Evolutionary conservation across 1,139 yeast genomes (phyloP), one percentile per base, ranked within the genome.

Genomic region (Hemisphaericaspora xylofermentans): DNA sequence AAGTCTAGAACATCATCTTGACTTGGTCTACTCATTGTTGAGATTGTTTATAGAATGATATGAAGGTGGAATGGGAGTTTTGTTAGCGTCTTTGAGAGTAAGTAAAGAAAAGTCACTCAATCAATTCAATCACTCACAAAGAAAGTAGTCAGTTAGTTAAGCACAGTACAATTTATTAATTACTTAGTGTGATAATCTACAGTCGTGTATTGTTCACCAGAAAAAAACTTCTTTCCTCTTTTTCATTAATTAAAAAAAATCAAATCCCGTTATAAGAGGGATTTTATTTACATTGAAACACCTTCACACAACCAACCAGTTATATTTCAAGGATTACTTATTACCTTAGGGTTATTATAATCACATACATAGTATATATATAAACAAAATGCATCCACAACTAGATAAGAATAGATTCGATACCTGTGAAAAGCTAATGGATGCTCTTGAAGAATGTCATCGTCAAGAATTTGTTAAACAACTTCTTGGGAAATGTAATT

Each of bases 371-470:
- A 24, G n/a, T n/a, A 24, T n/a, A 19, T 8, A 18, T 8, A 19
- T 5, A 19, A 8, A 24, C 7, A 38, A 6, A 6, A 72, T 72
- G 78, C 78, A 72, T 47, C 78, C 78, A 15, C 77, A 72, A 49
- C 60, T 72, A 49, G 78, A 72, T 53, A 67, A 62, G 47, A 63
- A 61, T 46, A 59, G 77, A 49, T 72, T 71, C 46, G 72, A 67
- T 41, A 66, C 85, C 27, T 93, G 98, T 61, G 82, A 79, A 39
- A 85, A 83, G 48, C 75, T 89, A 41, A 88, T 93, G 66, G 84
- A 84, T 49, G 96, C 96, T 0, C 75, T 93, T 12, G 96, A 91
- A 57, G 84, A 87, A 58, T 93, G 98, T 60, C 97, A 91, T 57
- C 74, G 80, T 46, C 78, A 76, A 46, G 86, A 83, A 44, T 85